Percentiles rank a stretch among this genome's conserved stretches.
Evolutionary conservation across 1,139 yeast genomes (phyloP).

Genomic region (Magnusiomyces ingens): DNA sequence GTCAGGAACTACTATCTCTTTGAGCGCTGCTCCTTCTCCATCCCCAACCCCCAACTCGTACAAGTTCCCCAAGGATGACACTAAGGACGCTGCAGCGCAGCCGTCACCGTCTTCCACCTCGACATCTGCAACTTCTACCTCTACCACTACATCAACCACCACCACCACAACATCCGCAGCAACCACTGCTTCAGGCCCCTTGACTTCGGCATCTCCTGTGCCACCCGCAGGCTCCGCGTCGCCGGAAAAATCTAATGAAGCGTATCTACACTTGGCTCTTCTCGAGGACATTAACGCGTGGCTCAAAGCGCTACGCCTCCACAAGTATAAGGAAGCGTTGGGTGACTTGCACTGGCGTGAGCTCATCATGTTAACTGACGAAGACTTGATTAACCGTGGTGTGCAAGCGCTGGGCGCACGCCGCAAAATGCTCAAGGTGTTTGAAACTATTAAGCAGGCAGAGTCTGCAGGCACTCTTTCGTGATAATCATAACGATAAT

Average conservation of each 20-base stretch:
- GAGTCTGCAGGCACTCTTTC: conserved; percentile 7
- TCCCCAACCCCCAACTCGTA: not conserved
- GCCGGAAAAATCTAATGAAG: not conserved
- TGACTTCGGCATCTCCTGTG: not conserved
- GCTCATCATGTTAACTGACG: conserved; percentile 64
- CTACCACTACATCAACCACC: not conserved
- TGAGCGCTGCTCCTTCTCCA: conserved; percentile 4
- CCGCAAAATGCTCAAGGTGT: conserved; percentile 84
- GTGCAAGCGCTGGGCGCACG: conserved; percentile 94
- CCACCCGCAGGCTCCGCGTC: not conserved
- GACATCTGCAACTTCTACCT: not conserved
- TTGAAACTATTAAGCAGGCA: conserved; percentile 63
- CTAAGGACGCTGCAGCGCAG: not conserved
- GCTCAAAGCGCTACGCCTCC: conserved; percentile 82
- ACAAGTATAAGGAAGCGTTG: conserved; percentile 84
- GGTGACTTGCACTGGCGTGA: conserved; percentile 74
- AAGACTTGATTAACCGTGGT: conserved; percentile 66
- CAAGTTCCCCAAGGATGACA: not conserved
- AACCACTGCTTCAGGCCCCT: not conserved
- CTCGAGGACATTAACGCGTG: conserved; percentile 74
- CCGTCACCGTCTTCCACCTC: too few species aligned
- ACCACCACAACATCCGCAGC: not conserved
- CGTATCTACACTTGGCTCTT: not conserved
- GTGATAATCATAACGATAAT: not conserved
- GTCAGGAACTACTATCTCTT: not conserved